These are phyloP conservation scores for Pleurotus djamor DNA, from an alignment of 768 basidiomycete genomes.

Conservation along the genomic window DNA sequence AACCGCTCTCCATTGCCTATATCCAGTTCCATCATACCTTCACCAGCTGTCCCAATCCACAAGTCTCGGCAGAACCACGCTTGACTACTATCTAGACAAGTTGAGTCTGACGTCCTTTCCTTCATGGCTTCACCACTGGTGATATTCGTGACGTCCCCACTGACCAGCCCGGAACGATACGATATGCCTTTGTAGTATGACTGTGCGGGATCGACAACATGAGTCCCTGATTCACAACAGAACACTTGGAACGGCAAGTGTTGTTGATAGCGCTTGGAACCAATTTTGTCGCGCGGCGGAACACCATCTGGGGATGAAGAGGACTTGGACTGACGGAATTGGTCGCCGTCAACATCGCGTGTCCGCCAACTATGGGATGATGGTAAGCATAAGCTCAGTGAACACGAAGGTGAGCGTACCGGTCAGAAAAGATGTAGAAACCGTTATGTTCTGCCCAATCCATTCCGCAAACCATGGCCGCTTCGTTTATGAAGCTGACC, in stretches of 20 bases:
- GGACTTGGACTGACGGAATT: slow-evolving; percentile 96
- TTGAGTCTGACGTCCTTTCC: slow-evolving; percentile 70
- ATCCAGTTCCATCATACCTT: slow-evolving; percentile 63
- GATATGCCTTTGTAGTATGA: slow-evolving; percentile 90
- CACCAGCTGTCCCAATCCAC: slow-evolving; percentile 87
- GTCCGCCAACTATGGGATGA: slow-evolving; percentile 78
- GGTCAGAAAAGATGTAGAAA: slow-evolving; percentile 96
- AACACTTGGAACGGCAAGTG: slow-evolving; percentile 98
- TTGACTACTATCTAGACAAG: slow-evolving; percentile 94
- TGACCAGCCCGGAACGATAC: slow-evolving; percentile 71
- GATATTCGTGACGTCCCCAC: slow-evolving; percentile 71
- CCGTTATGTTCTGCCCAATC: slow-evolving; percentile 99
- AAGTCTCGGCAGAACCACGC: slow-evolving; percentile 98
- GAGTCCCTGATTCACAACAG: slow-evolving; percentile 98
- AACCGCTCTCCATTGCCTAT: slow-evolving; percentile 25
- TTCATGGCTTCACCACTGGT: slow-evolving; percentile 55
- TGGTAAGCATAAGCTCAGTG: not conserved
- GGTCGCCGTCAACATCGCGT: slow-evolving; percentile 96
- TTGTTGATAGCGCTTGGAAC: slow-evolving; percentile 79
- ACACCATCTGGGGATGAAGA: slow-evolving; percentile 88
- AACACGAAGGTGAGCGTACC: slow-evolving; percentile 45
- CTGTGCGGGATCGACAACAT: slow-evolving; percentile 93
- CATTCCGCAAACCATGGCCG: slow-evolving; percentile 99
- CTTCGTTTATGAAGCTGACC: slow-evolving; percentile 86
- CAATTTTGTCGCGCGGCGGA: slow-evolving; percentile 85